Evolutionary conservation across 225 moss, liverwort and hornwort genomes (phyloP), one percentile per base, ranked within the genome.

Genomic region (Straminergon stramineum): DNA sequence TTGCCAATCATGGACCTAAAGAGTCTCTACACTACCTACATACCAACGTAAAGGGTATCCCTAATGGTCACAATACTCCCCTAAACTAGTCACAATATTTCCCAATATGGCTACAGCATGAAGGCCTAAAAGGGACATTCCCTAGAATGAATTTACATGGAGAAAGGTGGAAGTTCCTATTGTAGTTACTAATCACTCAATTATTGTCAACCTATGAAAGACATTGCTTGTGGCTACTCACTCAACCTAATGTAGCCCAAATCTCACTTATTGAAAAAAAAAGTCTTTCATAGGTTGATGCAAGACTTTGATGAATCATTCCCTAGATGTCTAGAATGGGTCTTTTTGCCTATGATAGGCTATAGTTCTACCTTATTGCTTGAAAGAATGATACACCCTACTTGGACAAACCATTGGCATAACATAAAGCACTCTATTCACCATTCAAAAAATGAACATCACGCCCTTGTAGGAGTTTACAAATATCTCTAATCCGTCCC

Each of bases 401-500:
- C 8, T 17, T 66, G 18, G 7, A 70, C 43, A 39, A 15, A 74
- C 28, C 28, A 28, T 74, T 28, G 13, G 16, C 17, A 43, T 27
- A 1, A 43, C 9, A 43, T 27, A 1, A 43, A 73, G 1, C 43
- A 43, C 3, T 27, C 16, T 27, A 5, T 27, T 43, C 9, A 16
- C 9, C 43, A 73, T 73, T 43, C 16, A 2, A 73, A 41, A 41
- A 2, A 8, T 71, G 4, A 26, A 71, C 6, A 0, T 21, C 9
- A 11, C 11, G 3, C 0, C 2, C 21, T 67, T 19, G 20, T 1
- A 9, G 7, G 17, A 11, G 11, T 37, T 12, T n/a, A 69, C 7
- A 0, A 0, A 69, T n/a, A n/a, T 69, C 12, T n/a, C 3, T 37
- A n/a, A n/a, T 21, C 0, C 10, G 0, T 24, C 21, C 13, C 2